Percentiles rank a stretch among this genome's conserved stretches.
Evolutionary conservation across 805 yeast species (phyloP).

Genomic region (Komagataella pseudopastoris): DNA sequence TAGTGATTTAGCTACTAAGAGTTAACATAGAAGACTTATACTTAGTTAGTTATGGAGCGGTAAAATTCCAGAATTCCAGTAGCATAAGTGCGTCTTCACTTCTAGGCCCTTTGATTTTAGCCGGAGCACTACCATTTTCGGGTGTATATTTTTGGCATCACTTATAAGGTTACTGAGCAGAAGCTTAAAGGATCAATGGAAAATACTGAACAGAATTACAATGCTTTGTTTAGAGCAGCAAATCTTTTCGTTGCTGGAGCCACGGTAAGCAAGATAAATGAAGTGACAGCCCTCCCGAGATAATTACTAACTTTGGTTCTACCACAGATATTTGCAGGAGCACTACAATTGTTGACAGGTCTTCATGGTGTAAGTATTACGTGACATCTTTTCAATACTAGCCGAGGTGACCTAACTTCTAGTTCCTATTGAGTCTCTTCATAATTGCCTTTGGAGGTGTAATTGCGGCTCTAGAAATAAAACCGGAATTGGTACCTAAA

Average conservation of each 20-base stretch:
- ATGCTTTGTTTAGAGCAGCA: conserved; percentile 31
- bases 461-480: conserved; percentile 35
- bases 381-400: neutral
- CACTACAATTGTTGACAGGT: conserved; percentile 31
- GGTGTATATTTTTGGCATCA: neutral
- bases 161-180: neutral
- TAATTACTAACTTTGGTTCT: neutral
- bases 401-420: neutral
- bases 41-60: neutral
- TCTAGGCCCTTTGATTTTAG: neutral
- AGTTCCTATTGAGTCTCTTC: conserved; percentile 47
- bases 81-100: neutral
- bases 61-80: neutral
- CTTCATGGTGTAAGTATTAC: conserved; percentile 4
- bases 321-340: conserved; percentile 28
- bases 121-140: neutral
- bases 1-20: conserved; percentile 4
- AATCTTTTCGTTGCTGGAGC: conserved; percentile 43
- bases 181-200: conserved; percentile 27
- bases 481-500: neutral
- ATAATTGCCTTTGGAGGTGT: conserved; percentile 39
- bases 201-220: conserved; percentile 24
- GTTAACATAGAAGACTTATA: neutral
- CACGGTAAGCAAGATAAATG: conserved; percentile 24
- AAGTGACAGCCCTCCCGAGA: neutral